Evolutionary conservation across 129 eudicot species (phyloP).

Genomic region (Chrysanthemum lavandulifolium): DNA sequence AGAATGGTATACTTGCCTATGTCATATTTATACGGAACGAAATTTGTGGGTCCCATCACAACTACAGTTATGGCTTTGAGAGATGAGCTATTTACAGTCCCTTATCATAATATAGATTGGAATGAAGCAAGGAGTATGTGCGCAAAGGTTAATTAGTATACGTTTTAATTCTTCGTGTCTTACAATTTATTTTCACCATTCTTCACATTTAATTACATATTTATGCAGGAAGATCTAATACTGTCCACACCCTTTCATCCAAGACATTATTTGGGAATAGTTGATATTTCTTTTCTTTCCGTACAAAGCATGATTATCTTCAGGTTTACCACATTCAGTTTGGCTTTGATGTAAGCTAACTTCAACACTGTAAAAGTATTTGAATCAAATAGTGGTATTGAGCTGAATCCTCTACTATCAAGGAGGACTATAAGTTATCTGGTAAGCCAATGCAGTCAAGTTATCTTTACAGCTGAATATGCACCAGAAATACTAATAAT

Average conservation of each 20-base stretch:
- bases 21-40: constrained; percentile 91
- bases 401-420: too few relatives aligned
- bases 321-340: too few relatives aligned
- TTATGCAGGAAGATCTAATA: constrained; percentile 91
- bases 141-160: constrained; percentile 63
- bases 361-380: too few relatives aligned
- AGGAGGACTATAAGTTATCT: too few relatives aligned
- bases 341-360: too few relatives aligned
- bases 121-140: constrained; percentile 78
- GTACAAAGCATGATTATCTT: too few relatives aligned
- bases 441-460: too few relatives aligned
- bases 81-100: constrained; percentile 67
- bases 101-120: constrained; percentile 92
- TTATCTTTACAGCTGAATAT: too few relatives aligned
- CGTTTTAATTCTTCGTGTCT: neutral
- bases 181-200: too few relatives aligned
- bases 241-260: constrained; percentile 88
- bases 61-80: constrained; percentile 71
- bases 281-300: too few relatives aligned
- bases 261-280: constrained; percentile 91
- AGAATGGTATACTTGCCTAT: constrained; percentile 96
- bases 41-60: constrained; percentile 89
- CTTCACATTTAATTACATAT: neutral
- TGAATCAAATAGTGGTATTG: too few relatives aligned
- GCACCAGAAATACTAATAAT: too few relatives aligned